These are phyloP conservation scores for Viridothelium virens DNA, from an alignment of 495 filamentous ascomycete genomes.

Conservation along the genomic window DNA sequence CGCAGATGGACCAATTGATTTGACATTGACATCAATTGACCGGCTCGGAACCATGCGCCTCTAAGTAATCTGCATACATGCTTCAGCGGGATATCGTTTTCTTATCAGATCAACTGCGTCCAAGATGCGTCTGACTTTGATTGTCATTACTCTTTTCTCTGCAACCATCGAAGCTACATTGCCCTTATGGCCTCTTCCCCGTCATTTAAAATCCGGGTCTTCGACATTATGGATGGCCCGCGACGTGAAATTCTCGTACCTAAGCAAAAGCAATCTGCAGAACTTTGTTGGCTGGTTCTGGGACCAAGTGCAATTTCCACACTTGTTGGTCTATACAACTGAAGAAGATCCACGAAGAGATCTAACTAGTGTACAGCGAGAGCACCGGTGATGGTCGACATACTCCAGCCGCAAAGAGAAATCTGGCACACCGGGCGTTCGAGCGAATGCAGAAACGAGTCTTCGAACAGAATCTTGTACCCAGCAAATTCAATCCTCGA, in stretches of 20 bases:
- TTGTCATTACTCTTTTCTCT: background rate
- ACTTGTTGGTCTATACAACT: background rate
- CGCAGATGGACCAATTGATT: too few species aligned
- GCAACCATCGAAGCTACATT: background rate
- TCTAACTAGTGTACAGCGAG: background rate
- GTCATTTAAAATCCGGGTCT: background rate
- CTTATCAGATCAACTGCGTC: background rate
- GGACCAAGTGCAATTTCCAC: background rate
- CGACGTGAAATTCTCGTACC: background rate
- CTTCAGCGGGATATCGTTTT: too few species aligned
- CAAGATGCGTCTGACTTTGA: background rate
- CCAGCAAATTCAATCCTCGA: slow-evolving; percentile 65
- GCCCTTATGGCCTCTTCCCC: slow-evolving; percentile 2
- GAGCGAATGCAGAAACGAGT: slow-evolving; percentile 25
- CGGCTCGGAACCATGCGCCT: too few species aligned
- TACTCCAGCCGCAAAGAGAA: background rate
- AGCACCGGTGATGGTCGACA: background rate
- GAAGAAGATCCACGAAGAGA: background rate
- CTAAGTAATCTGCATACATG: too few species aligned
- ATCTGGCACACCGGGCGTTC: background rate
- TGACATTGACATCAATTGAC: too few species aligned
- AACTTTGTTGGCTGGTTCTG: slow-evolving; percentile 7
- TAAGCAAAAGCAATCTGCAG: background rate
- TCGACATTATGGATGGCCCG: background rate
- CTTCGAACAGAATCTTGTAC: slow-evolving; percentile 56